Evolutionary conservation across 805 yeast species (phyloP), one percentile per base, ranked within the genome.

Genomic region (Komagataella pseudopastoris): DNA sequence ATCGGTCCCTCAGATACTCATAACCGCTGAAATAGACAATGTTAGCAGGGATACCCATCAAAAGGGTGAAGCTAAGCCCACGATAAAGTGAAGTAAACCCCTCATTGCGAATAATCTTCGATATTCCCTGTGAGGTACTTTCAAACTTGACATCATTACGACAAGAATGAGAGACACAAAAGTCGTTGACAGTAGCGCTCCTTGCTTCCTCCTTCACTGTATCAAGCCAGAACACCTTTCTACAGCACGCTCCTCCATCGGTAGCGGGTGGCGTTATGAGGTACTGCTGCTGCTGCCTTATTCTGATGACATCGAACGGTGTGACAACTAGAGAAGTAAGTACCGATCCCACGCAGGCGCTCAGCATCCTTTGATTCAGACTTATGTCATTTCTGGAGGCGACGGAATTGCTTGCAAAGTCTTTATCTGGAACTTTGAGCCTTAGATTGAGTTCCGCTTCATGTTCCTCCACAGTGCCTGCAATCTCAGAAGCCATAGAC

Each of bases 1-100:
- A 81, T n/a, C 72, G 66, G 59, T 88, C 96, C 57, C 96, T 70
- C 48, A 91, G 69, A 54, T 83, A 78, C 59, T 93, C 99, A 63
- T 93, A 93, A 0, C 97, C 96, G 1, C 95, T 85, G 68, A 88
- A 93, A 64, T 93, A 93, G 5, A 93, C 90, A 54, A 93, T 85
- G 58, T 91, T 93, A 0, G 96, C 77, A 1, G 99, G 99, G 1
- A 90, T 75, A 0, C 96, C 88, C 95, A 93, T 93, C 12, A 85
- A 53, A 17, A 93, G 67, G 0, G 95, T 88, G 30, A 91, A 63
- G 0, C 91, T 78, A 6, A 93, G 72, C 0, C 99, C 99, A 51
- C 98, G 71, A 91, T 96, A 93, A 16, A 93, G 70, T 0, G 96
- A 83, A 1, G 72, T 49, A 0, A 79, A 23, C 0, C 99, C 99